Base-by-base conservation (phyloP, 495 filamentous ascomycete species). In the Mycothermus thermophilus region DNA sequence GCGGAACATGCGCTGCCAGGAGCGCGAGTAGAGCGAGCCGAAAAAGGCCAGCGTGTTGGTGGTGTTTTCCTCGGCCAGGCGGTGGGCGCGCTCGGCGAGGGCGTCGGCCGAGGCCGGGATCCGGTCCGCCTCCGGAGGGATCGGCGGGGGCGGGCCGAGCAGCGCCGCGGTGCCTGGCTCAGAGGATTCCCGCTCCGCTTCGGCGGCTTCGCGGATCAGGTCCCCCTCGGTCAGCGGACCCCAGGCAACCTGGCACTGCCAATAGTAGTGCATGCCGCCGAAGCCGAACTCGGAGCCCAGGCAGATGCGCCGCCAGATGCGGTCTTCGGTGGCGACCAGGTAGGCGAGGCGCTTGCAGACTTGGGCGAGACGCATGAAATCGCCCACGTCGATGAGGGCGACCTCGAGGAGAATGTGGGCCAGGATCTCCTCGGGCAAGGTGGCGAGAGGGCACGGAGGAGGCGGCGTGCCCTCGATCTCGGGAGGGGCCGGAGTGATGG, bases 341-440 rank as follows among this genome's bases (percentile, higher is more conserved):
- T 78, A 94, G 25, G 90, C 84, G 18, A 97, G 61, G 4, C 79
- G 70, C 50, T 83, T 88, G 62, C 90, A 95, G 0, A 94, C 88
- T 27, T 76, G 71, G 0, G 84, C 64, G 33, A 86, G 67, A n/a
- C 84, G 77, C 13, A 68, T 71, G 48, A 93, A 85, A 11, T 79
- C 71, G 3, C 79, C 80, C 1, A 92, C 63, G 41, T 97, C 90
- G n/a, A 62, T 47, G 15, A 83, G 40, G 0, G 86, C 88, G 3
- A 83, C 65, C 36, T 82, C 69, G 10, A 60, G 60, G 6, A 70
- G 38, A 8, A 64, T 62, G 32, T 68, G 64, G 5, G 81, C 64
- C 12, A 96, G 63, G 12, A 96, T 72, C 42, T 97, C 90, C 5
- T 79, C 75, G 0, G 90, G 92, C 0, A 95, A 62, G 1, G 61